Evolutionary conservation across 1,284 basidiomycete genomes (phyloP).

Genomic region (Omphalotus olearius): DNA sequence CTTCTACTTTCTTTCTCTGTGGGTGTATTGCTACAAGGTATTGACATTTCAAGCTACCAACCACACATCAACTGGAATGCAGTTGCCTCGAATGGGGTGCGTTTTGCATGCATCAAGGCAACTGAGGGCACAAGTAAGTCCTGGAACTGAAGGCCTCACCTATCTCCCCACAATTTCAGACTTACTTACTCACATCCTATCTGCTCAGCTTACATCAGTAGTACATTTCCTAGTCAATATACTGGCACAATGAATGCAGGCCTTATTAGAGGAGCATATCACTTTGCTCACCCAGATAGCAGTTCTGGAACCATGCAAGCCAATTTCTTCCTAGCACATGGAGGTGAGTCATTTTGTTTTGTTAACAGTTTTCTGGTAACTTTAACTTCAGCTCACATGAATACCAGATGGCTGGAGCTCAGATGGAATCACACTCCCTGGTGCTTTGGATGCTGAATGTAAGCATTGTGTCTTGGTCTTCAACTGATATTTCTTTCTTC

Average conservation of each 20-base stretch:
- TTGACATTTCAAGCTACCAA: conserved; percentile 58
- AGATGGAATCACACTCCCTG: conserved; percentile 61
- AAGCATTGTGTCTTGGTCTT: conserved; percentile 12
- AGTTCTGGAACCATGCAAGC: conserved; percentile 58
- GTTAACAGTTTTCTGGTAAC: conserved; percentile 3
- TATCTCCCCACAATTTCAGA: not conserved
- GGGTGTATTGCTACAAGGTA: conserved; percentile 31
- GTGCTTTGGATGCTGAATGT: conserved; percentile 65
- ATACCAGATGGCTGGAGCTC: conserved; percentile 47
- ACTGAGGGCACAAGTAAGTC: conserved; percentile 57
- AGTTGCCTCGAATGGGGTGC: conserved; percentile 51
- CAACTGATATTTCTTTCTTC: not conserved
- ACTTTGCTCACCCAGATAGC: conserved; percentile 52
- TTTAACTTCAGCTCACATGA: conserved; percentile 1
- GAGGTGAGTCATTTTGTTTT: conserved; percentile 34
- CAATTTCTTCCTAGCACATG: conserved; percentile 55
- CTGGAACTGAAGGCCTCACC: not conserved
- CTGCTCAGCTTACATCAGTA: conserved; percentile 29
- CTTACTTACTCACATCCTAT: not conserved
- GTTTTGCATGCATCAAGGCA: conserved; percentile 68
- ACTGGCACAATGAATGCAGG: conserved; percentile 50
- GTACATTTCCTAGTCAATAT: conserved; percentile 48
- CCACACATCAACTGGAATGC: conserved; percentile 48
- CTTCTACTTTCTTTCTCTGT: too few relatives aligned
- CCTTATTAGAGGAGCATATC: conserved; percentile 56